These are phyloP conservation scores for Botryotinia calthae DNA, from an alignment of 2,329 filamentous ascomycete genomes.

Conservation along the genomic window DNA sequence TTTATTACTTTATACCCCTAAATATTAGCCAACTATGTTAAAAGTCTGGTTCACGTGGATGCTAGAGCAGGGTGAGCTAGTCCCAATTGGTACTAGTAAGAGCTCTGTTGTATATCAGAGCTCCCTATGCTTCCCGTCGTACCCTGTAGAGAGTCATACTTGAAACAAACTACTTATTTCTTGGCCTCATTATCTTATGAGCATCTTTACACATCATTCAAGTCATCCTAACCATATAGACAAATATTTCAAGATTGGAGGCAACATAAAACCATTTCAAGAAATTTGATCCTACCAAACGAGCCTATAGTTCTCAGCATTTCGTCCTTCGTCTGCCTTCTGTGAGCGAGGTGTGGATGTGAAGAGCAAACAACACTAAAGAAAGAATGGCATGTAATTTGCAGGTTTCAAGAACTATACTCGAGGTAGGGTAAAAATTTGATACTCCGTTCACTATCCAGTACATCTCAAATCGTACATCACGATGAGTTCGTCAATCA, in stretches of 20 bases:
- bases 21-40: not conserved
- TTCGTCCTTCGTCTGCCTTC: not conserved
- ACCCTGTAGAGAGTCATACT: too few species aligned
- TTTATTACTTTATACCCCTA: not conserved
- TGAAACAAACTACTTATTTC: not conserved
- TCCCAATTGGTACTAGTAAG: too few species aligned
- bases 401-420: not conserved
- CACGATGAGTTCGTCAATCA: too few species aligned
- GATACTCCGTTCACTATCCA: not conserved
- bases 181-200: not conserved
- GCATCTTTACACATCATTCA: not conserved
- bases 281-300: not conserved
- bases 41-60: too few species aligned
- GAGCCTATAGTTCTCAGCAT: too few species aligned
- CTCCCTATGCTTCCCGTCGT: too few species aligned
- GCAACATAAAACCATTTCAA: not conserved
- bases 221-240: not conserved
- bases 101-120: too few species aligned
- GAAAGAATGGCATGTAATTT: not conserved
- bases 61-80: too few species aligned
- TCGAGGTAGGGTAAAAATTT: not conserved
- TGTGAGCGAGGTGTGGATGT: not conserved
- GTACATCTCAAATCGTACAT: not conserved
- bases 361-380: not conserved
- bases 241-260: not conserved